Percentiles rank a stretch among this genome's conserved stretches.
Evolutionary conservation across 176 grass and related monocot species (phyloP).

Genomic region (Avena eriantha): DNA sequence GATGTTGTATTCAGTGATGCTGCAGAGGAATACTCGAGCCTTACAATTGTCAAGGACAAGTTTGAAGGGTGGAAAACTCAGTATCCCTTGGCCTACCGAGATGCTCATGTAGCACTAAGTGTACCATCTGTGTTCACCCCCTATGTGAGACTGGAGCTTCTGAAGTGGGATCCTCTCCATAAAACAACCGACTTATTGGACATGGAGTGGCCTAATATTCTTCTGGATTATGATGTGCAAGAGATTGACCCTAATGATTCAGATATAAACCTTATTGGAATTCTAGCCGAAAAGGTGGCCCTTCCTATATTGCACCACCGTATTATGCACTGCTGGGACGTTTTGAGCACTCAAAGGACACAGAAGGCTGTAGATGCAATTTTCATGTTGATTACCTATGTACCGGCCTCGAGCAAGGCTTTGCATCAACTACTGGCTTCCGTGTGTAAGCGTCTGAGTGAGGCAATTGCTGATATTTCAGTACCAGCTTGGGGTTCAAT

Average conservation of each 20-base stretch:
- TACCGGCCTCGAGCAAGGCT: conserved; percentile 64
- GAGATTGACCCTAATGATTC: conserved; percentile 50
- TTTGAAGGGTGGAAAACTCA: conserved; percentile 86
- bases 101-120: conserved; percentile 84
- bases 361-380: conserved; percentile 65
- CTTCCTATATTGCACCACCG: conserved; percentile 95
- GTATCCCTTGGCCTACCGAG: conserved; percentile 72
- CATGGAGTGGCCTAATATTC: conserved; percentile 85
- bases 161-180: conserved; percentile 95
- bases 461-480: conserved; percentile 66
- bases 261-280: conserved; percentile 69
- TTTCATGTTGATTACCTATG: conserved; percentile 70
- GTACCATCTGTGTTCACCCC: conserved; percentile 73
- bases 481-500: conserved; percentile 83
- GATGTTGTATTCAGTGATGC: conserved; percentile 85
- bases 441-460: conserved; percentile 63
- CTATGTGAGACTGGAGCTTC: conserved; percentile 87
- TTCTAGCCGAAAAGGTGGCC: conserved; percentile 85
- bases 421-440: conserved; percentile 68
- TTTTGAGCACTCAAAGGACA: conserved; percentile 76
- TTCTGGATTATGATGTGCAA: conserved; percentile 67
- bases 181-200: conserved; percentile 61
- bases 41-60: conserved; percentile 87
- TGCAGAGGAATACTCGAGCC: conserved; percentile 84
- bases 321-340: conserved; percentile 89